Conservation (phyloP, 768 basidiomycete genomes). For the Wakefieldia striispora region DNA sequence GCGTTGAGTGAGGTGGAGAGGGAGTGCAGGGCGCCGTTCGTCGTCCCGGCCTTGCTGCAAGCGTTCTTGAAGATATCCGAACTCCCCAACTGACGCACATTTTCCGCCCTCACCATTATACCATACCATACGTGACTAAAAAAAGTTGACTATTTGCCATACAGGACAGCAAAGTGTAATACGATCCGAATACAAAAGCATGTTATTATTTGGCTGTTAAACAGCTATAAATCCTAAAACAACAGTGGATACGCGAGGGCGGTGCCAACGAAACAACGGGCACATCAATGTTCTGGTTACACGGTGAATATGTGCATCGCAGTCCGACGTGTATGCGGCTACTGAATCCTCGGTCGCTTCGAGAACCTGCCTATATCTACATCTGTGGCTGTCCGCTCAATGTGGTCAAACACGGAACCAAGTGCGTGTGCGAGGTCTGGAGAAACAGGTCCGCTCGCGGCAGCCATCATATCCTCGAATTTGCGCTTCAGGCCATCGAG, state of each 20-base stretch:
- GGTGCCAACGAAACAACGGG: background rate
- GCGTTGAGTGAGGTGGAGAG: conserved; percentile 45
- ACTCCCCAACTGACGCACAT: conserved; percentile 30
- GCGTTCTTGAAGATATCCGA: conserved; percentile 51
- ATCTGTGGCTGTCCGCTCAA: conserved; percentile 30
- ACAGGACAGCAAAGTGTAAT: conserved; percentile 10
- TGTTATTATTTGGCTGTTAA: background rate
- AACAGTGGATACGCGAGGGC: background rate
- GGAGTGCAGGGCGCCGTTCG: conserved; percentile 52
- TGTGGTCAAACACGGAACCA: conserved; percentile 34
- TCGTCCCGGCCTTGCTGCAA: conserved; percentile 55
- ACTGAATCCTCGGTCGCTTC: conserved; percentile 28
- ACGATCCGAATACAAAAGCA: conserved; percentile 15
- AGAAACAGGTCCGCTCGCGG: conserved; percentile 29
- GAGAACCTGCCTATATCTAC: conserved; percentile 22
- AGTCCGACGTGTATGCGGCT: background rate
- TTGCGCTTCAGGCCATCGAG: conserved; percentile 29
- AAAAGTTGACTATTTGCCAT: conserved; percentile 6
- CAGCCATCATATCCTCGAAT: conserved; percentile 32
- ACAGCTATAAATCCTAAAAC: conserved; percentile 1
- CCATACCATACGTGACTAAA: background rate
- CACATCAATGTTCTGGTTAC: background rate
- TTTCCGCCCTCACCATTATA: background rate
- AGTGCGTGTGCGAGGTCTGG: conserved; percentile 32
- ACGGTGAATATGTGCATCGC: too few species aligned